These are phyloP conservation scores for Scutellaria barbata DNA, from an alignment of 257 asterid genomes.

Conservation along the genomic window DNA sequence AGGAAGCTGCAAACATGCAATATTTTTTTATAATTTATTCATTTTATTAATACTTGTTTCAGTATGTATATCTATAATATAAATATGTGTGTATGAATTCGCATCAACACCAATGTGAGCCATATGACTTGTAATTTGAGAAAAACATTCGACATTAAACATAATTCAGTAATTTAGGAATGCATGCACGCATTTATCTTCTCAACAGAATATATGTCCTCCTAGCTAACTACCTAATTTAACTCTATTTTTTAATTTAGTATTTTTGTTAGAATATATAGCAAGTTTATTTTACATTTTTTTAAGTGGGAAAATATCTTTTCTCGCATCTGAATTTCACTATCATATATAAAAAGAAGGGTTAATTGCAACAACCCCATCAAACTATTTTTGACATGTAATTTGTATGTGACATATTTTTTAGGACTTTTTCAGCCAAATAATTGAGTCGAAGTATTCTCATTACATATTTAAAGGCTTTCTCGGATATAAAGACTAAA, in stretches of 20 bases:
- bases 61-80: too few species aligned
- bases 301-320: neutral
- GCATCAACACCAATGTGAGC: constrained; percentile 35
- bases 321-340: too few species aligned
- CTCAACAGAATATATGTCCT: constrained; percentile 32
- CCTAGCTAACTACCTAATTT: neutral
- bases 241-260: neutral
- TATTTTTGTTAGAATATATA: neutral
- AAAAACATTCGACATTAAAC: constrained; percentile 29
- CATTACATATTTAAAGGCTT: too few species aligned
- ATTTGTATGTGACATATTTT: too few species aligned
- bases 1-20: constrained; percentile 69
- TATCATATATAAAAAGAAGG: too few species aligned
- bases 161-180: constrained; percentile 24
- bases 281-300: neutral
- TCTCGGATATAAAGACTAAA: too few species aligned
- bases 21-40: constrained; percentile 24
- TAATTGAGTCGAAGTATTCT: too few species aligned
- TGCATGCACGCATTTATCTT: constrained; percentile 38
- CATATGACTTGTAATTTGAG: constrained; percentile 37
- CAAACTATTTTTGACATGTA: too few species aligned
- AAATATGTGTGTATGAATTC: neutral
- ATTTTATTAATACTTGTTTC: neutral
- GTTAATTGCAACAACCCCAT: too few species aligned
- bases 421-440: too few species aligned